These are phyloP conservation scores for Pseudogymnoascus sp. DNA, from an alignment of 2,329 filamentous ascomycete species.

Conservation along the genomic window DNA sequence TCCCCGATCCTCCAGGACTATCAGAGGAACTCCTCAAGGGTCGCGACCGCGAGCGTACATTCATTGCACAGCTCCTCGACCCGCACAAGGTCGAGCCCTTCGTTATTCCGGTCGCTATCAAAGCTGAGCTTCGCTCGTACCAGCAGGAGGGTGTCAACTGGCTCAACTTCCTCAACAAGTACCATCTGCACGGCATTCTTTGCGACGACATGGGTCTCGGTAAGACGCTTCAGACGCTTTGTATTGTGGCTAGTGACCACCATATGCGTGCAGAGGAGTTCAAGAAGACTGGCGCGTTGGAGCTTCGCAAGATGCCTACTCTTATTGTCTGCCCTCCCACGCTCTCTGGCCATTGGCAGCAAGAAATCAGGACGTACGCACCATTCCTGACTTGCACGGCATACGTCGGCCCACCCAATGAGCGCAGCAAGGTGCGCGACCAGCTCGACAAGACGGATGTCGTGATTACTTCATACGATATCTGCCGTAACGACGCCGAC, in stretches of 20 bases:
- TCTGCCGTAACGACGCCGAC: constrained; percentile 92
- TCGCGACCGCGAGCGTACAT: constrained; percentile 87
- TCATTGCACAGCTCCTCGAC: constrained; percentile 92
- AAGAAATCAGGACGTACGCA: constrained; percentile 91
- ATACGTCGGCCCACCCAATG: constrained; percentile 81
- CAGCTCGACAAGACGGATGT: constrained; percentile 74
- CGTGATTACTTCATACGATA: constrained; percentile 96
- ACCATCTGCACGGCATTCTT: constrained; percentile 94
- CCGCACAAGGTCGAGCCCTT: constrained; percentile 95
- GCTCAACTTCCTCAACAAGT: constrained; percentile 96
- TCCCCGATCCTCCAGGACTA: constrained; percentile 89
- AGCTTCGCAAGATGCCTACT: constrained; percentile 74
- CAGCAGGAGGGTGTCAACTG: constrained; percentile 99
- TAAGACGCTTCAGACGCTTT: constrained; percentile 94
- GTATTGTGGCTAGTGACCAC: constrained; percentile 96
- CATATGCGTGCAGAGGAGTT: constrained; percentile 89
- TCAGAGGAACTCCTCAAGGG: constrained; percentile 83
- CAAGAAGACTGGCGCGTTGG: constrained; percentile 68
- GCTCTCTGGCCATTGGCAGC: constrained; percentile 95
- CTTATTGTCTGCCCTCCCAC: constrained; percentile 95
- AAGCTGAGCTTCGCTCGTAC: constrained; percentile 90
- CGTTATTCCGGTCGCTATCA: constrained; percentile 89
- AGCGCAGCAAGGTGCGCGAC: constrained; percentile 64
- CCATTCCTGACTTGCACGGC: constrained; percentile 85
- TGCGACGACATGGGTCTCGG: constrained; percentile 99